A percentile compares a stretch with the other conserved stretches of the same genome.
phyloP scores from a whole-genome alignment of 2,329 filamentous ascomycete genomes.

The Penicillium sp. region DNA sequence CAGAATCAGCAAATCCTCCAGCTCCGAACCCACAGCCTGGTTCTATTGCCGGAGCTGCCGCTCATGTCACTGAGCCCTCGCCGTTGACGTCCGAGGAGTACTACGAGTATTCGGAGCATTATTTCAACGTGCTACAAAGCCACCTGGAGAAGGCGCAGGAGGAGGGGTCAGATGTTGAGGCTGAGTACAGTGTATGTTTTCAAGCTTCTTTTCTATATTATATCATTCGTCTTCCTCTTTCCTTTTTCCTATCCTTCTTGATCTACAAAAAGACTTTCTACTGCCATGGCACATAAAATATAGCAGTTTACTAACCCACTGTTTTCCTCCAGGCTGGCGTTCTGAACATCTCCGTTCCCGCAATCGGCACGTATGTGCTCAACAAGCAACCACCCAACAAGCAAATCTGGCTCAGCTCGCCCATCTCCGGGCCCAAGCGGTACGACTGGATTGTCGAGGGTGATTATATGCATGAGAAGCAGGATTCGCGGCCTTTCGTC shows the following conservation, averaged over 20 bases:
- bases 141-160: slow-evolving; percentile 74
- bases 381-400: slow-evolving; percentile 99
- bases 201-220: no score
- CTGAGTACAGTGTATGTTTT: slow-evolving; percentile 76
- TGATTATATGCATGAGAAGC: slow-evolving; percentile 74
- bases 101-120: slow-evolving; percentile 72
- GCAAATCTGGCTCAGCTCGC: slow-evolving; percentile 94
- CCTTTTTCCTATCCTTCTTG: background rate
- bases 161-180: slow-evolving; percentile 69
- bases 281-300: background rate
- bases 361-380: slow-evolving; percentile 80
- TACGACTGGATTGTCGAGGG: slow-evolving; percentile 79
- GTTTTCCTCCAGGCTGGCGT: slow-evolving; percentile 68
- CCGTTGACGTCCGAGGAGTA: slow-evolving; percentile 70
- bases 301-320: background rate
- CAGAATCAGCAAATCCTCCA: slow-evolving; percentile 56
- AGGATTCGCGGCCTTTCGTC: slow-evolving; percentile 57
- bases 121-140: slow-evolving; percentile 60
- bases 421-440: slow-evolving; percentile 85
- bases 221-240: background rate
- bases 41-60: slow-evolving; percentile 42
- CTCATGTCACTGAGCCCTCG: slow-evolving; percentile 54
- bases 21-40: slow-evolving; percentile 39
- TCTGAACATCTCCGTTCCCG: slow-evolving; percentile 68
- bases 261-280: background rate